Evolutionary conservation across 192 early-diverging fungal species (phyloP), one percentile per base, ranked within the genome.

Genomic region (Funneliformis geosporum): DNA sequence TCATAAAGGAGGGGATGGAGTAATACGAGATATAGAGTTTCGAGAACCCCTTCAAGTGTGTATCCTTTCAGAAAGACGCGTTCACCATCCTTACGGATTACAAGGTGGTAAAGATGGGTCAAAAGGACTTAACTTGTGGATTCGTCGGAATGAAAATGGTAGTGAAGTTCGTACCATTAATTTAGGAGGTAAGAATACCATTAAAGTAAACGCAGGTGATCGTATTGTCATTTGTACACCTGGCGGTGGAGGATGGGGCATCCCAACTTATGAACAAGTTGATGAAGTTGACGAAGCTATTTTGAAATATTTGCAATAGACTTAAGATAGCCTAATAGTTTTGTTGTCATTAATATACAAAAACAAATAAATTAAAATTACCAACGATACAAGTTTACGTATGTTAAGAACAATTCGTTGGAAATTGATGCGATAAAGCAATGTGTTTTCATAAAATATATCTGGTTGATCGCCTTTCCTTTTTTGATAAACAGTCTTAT

Each of bases 21-120:
- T 95, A 8, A 88, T 98, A 25, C 92, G 97, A n/a, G 96, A 98
- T 67, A 89, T 99, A 55, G 96, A 99, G 84, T 99, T 98, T 80
- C 84, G 95, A 38, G 92, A 95, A 78, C 82, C 90, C 7, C 89
- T 99, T 79, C 86, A 94, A 55, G 94, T 99, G 1, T 96, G 95
- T 10, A 94, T 99, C 69, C 84, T 99, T 18, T 93, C 94, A 11
- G 97, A 99, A 81, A 90, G 97, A 42, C 92, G 97, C 27, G 96
- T 96, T 9, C 94, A 93, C 77, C 80, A 84, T 38, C 97, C 97
- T 4, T 98, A 96, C 65, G 97, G 97, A 0, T 79, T 97, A 23
- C 78, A 87, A 8, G 96, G 96, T 21, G 97, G 97, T 28, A 86
- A 89, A 23, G 82, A 87, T 60, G 97, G 94, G 6, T 76, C 81